A percentile compares a stretch with the other conserved stretches of the same genome.
Conservation (phyloP, 306 rosid genomes). For the Glycine latifolia region DNA sequence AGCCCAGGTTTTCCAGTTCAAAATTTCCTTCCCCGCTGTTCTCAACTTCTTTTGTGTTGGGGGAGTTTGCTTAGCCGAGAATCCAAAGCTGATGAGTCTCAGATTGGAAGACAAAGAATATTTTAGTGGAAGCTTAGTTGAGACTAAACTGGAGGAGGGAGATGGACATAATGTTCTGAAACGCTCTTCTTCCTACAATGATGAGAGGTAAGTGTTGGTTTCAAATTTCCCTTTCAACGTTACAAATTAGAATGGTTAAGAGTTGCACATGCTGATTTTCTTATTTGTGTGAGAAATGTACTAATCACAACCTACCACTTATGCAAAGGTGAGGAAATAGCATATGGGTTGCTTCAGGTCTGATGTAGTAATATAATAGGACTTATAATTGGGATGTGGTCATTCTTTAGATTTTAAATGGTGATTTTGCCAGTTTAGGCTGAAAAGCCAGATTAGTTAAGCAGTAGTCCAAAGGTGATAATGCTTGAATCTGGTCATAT, state of each 20-base stretch:
- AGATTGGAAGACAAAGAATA: slow-evolving; percentile 94
- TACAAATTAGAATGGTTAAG: slow-evolving; percentile 2
- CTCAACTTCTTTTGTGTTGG: slow-evolving; percentile 76
- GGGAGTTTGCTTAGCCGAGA: slow-evolving; percentile 83
- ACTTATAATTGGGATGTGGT: neutral
- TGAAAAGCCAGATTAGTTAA: neutral
- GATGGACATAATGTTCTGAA: slow-evolving; percentile 67
- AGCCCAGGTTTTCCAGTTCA: slow-evolving; percentile 77
- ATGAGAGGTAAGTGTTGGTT: slow-evolving; percentile 70
- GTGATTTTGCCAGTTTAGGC: neutral
- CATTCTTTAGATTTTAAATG: slow-evolving; percentile 9
- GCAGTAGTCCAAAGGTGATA: neutral
- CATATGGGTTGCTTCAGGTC: too few relatives aligned
- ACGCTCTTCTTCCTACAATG: slow-evolving; percentile 91
- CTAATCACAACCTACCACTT: too few relatives aligned
- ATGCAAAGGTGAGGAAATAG: too few relatives aligned
- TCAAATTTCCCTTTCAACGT: slow-evolving; percentile 33
- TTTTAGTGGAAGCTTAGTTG: slow-evolving; percentile 94
- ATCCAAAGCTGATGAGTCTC: slow-evolving; percentile 75
- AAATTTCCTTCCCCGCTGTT: slow-evolving; percentile 82
- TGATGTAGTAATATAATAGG: too few relatives aligned
- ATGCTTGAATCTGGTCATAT: neutral
- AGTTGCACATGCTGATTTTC: slow-evolving; percentile 19
- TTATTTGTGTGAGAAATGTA: neutral
- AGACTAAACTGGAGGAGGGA: slow-evolving; percentile 76